Evolutionary conservation across 495 filamentous ascomycete genomes (phyloP).

Genomic region (Neurospora intermedia): DNA sequence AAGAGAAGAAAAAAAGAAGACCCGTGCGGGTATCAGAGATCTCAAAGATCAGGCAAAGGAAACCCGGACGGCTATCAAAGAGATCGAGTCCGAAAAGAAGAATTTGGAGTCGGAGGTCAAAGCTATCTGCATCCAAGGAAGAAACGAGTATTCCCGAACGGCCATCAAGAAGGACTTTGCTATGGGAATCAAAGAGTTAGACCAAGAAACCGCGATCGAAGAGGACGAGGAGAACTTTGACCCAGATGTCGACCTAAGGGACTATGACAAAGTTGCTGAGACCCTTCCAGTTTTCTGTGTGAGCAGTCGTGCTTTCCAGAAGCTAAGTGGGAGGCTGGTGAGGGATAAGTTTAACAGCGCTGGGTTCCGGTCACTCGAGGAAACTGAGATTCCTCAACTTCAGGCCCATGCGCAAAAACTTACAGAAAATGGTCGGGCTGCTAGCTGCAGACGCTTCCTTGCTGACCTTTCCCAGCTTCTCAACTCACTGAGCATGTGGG

Average conservation of each 20-base stretch:
- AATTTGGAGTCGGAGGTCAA: conserved; percentile 22
- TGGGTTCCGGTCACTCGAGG: conserved; percentile 20
- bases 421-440: conserved; percentile 34
- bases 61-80: conserved; percentile 10
- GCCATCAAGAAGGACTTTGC: conserved; percentile 53
- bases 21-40: conserved; percentile 2
- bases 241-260: conserved; percentile 40
- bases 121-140: conserved; percentile 42
- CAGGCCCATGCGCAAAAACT: conserved; percentile 50
- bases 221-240: conserved; percentile 22
- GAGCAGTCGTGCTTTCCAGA: conserved; percentile 50
- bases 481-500: conserved; percentile 51
- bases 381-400: conserved; percentile 48
- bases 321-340: conserved; percentile 42
- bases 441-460: conserved; percentile 25
- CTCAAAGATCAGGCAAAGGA: conserved; percentile 5
- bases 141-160: conserved; percentile 46
- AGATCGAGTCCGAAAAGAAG: conserved; percentile 15
- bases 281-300: conserved; percentile 56
- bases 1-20: conserved; percentile 18
- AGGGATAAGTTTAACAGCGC: conserved; percentile 29
- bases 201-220: conserved; percentile 21
- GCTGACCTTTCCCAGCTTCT: conserved; percentile 42
- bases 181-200: conserved; percentile 41
- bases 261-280: conserved; percentile 49